Evolutionary conservation across 2,329 filamentous ascomycete species (phyloP), one percentile per base, ranked within the genome.

Genomic region (Penicillium sp.): DNA sequence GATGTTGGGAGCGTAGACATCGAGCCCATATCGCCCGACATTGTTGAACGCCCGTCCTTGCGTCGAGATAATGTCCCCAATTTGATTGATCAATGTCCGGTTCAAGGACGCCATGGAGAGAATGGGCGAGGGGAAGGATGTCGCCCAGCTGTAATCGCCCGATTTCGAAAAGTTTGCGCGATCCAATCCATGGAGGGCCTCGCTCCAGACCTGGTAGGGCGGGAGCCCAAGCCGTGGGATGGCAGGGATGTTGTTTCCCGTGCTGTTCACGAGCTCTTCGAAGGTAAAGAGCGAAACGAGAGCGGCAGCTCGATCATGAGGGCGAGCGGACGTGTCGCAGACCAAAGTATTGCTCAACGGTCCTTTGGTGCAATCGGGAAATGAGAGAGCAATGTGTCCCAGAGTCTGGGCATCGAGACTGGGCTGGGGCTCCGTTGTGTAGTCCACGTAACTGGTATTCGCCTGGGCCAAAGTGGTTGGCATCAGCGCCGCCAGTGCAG

Each of bases 41-140:
- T 90, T 90, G 67, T 79, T 86, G 69, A 88, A 90, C 0, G 88
- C 87, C 41, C 88, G 79, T 0, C 85, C 86, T 69, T 90, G 87
- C 0, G 83, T 88, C 5, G 77, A 78, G 35, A 78, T 71, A 4
- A 86, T 80, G 1, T 72, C 78, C 2, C 82, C 87, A 3, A 90
- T 82, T 5, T 81, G 75, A 20, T 80, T 71, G 62, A 90, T 83
- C 35, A 90, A 73, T 0, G 81, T 81, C 63, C 88, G 86, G 62
- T 90, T 86, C 63, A 90, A 87, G 0, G 87, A 82, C 0, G 87
- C 86, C 22, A 83, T 83, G 66, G 87, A 82, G 1, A 83, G 73
- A 54, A 90, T 87, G 0, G 87, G 87, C 69, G 84, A 82, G 0
- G 88, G 86, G 67, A 90, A 90, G 0, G 84, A 86, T 0, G 88